Evolutionary conservation across 106 monocot genomes (phyloP).

Genomic region (Amphibolis antarctica): DNA sequence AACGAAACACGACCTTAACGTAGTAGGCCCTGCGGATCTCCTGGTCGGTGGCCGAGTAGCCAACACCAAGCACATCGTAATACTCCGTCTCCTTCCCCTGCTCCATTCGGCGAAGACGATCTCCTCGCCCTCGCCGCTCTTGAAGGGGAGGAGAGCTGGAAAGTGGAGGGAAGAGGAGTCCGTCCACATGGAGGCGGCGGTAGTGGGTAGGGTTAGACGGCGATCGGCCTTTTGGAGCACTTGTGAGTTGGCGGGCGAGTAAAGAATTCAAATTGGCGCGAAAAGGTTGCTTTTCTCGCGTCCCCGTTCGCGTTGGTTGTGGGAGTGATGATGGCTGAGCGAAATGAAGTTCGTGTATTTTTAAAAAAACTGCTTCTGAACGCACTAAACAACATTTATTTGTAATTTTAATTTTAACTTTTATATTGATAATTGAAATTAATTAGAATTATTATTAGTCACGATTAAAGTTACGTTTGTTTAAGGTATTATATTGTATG

Average conservation of each 20-base stretch:
- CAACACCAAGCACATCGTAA: constrained; percentile 56
- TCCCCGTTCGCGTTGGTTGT: too few relatives aligned
- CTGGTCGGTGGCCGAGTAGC: constrained; percentile 36
- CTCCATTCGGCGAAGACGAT: neutral
- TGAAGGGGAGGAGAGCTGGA: neutral
- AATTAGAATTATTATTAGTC: too few relatives aligned
- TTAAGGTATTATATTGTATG: too few relatives aligned
- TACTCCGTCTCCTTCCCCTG: constrained; percentile 47
- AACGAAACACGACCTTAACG: constrained; percentile 47
- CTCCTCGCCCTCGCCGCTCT: neutral
- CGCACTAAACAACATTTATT: too few relatives aligned
- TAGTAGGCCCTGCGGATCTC: constrained; percentile 73
- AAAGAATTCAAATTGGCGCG: neutral
- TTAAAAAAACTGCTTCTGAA: too few relatives aligned
- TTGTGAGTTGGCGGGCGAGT: neutral
- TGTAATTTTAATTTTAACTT: too few relatives aligned
- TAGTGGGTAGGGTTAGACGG: neutral
- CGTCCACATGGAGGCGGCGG: neutral
- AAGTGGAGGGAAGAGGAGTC: neutral
- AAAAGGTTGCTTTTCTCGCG: neutral
- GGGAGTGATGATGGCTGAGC: too few relatives aligned
- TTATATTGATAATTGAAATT: too few relatives aligned
- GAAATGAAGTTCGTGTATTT: too few relatives aligned
- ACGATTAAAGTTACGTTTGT: too few relatives aligned
- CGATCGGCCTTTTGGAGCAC: neutral